Conservation (phyloP, 208 protist species). For the Leishmania amazonensis region DNA sequence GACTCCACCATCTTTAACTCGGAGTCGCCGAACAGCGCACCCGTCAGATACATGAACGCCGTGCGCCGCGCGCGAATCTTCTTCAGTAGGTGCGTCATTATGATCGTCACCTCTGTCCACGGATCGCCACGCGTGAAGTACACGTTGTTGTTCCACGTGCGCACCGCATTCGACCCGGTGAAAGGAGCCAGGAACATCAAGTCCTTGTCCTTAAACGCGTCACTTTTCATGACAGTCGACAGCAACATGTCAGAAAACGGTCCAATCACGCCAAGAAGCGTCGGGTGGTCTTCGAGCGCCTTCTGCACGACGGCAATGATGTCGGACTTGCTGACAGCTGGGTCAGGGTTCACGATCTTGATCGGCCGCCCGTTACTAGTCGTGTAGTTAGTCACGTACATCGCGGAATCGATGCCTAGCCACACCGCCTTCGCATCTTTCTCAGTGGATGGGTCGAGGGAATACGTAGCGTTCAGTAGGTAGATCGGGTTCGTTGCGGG, state of each 20-base stretch:
- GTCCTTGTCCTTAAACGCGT: not conserved
- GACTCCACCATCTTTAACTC: conserved; percentile 26
- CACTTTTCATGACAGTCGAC: not conserved
- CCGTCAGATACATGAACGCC: conserved; percentile 65
- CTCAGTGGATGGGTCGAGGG: not conserved
- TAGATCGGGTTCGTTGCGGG: conserved; percentile 2
- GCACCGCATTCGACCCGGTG: conserved; percentile 18
- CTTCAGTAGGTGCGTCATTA: conserved; percentile 38
- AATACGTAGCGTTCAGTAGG: conserved; percentile 29
- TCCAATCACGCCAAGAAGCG: conserved; percentile 16
- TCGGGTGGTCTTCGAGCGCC: conserved; percentile 3
- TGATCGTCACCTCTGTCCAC: conserved; percentile 32
- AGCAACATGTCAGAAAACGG: conserved; percentile 4
- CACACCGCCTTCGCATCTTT: conserved; percentile 20
- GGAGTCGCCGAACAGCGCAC: conserved; percentile 34
- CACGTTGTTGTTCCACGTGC: conserved; percentile 25
- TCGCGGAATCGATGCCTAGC: conserved; percentile 25
- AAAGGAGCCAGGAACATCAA: conserved; percentile 36
- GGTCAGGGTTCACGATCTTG: conserved; percentile 8
- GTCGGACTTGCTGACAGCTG: not conserved
- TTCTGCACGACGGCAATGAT: conserved; percentile 3
- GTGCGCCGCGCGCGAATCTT: conserved; percentile 23
- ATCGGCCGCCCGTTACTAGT: conserved; percentile 18
- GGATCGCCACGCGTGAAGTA: conserved; percentile 44
- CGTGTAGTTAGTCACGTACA: conserved; percentile 19